Evolutionary conservation across 805 yeast species (phyloP).

Genomic region (Ascoidea rubescens): DNA sequence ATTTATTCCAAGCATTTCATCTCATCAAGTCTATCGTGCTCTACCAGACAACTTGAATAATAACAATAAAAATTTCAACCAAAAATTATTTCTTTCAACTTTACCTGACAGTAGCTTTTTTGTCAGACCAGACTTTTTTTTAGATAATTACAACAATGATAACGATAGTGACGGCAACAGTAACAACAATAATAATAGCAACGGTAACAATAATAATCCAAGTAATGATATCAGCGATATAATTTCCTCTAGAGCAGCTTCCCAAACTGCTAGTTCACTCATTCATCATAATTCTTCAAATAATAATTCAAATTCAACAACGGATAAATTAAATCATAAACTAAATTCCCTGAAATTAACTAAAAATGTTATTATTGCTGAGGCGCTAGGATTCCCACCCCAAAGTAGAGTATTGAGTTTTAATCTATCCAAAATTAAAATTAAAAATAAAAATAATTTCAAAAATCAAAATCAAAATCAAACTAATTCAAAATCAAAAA

Average conservation of each 20-base stretch:
- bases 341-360: too few species aligned
- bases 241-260: too few species aligned
- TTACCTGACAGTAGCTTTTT: slow-evolving; percentile 9
- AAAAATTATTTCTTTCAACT: slow-evolving; percentile 2
- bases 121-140: slow-evolving; percentile 8
- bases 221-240: too few species aligned
- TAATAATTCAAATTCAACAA: too few species aligned
- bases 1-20: slow-evolving; percentile 23
- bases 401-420: slow-evolving; percentile 27
- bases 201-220: too few species aligned
- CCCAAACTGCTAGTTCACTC: too few species aligned
- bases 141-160: too few species aligned
- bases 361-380: slow-evolving; percentile 30
- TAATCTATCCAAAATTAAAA: slow-evolving; percentile 1
- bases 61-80: background rate
- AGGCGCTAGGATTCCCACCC: slow-evolving; percentile 32
- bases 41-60: slow-evolving; percentile 4
- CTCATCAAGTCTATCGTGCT: slow-evolving; percentile 16
- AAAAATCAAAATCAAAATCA: background rate
- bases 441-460: too few species aligned
- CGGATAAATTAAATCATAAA: too few species aligned
- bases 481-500: background rate
- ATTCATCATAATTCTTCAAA: too few species aligned
- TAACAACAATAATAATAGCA: too few species aligned
- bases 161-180: too few species aligned